Base-by-base conservation (phyloP, 2,329 filamentous ascomycete genomes). In the Lecanicillium sp. region DNA sequence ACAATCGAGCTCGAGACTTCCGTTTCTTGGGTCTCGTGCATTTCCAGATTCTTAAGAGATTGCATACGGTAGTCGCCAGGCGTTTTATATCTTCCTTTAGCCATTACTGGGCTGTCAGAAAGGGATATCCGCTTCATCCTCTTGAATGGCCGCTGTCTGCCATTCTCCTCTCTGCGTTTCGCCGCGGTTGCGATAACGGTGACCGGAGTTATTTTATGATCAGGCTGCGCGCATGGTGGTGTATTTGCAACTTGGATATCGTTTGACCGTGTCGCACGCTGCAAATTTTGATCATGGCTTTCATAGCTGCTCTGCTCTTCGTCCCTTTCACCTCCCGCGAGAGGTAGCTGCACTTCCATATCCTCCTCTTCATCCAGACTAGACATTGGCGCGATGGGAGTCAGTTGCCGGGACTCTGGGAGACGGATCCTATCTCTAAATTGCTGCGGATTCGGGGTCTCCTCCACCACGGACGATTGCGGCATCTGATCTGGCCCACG, bases 331-430 rank as follows among this genome's bases (percentile, higher is more conserved):
- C 52, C 47, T 12, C 59, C 56, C 6, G 58, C 62, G 30, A 59
- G 59, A 2, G 66, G 65, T 4, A 67, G 52, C 29, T 61, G 59
- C 39, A 62, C 59, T 39, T 70, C 68, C n/a, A 68, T 49, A 8
- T 67, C 65, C 12, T 68, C 64, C 19, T 68, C 66, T 8, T 59
- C 51, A 17, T 44, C 26, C 17, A 19, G 32, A 33, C 45, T 48
- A 20, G 38, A 41, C 20, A 21, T n/a, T 24, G 5, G 21, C 20
- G 7, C 4, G 14, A 9, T 3, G 7, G 7, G 6, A 9, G 14
- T 11, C 4, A 9, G 8, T 4, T 10, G 9, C 29, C 19, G 20
- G 4, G 4, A 30, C 3, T 17, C 19, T 7, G 26, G 14, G 6
- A 19, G 2, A 2, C 9, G 8, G 14, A 17, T 36, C 10, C 38